A percentile compares a stretch with the other conserved stretches of the same genome.
Conservation (phyloP, 1,284 basidiomycete species). For the Amylostereum chailletii region DNA sequence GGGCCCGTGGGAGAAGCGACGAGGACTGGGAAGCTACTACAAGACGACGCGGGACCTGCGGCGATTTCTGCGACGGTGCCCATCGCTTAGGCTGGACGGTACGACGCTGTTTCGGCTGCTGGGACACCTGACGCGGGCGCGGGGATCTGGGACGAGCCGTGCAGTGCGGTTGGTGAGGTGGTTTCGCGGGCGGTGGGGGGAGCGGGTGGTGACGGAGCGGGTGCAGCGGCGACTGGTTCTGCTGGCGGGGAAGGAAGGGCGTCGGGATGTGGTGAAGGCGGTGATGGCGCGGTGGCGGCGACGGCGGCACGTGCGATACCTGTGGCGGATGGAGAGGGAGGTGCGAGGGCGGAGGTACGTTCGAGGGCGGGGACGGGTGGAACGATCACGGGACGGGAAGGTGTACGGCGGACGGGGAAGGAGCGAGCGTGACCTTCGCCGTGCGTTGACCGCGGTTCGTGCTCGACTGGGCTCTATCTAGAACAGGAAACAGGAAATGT, state of each 20-base stretch:
- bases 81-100: constrained; percentile 40
- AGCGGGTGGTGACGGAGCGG: constrained; percentile 38
- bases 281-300: constrained; percentile 19
- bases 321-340: background rate
- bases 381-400: no score
- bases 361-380: no score
- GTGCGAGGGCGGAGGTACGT: no score
- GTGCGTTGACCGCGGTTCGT: no score
- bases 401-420: no score
- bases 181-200: constrained; percentile 49
- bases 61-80: constrained; percentile 36
- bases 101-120: constrained; percentile 56
- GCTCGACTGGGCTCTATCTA: no score
- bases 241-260: constrained; percentile 54
- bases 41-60: constrained; percentile 27
- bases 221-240: constrained; percentile 49
- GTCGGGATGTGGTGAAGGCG: constrained; percentile 36
- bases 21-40: constrained; percentile 18
- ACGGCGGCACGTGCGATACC: background rate
- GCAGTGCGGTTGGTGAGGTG: constrained; percentile 32
- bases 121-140: constrained; percentile 34
- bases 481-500: no score
- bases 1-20: constrained; percentile 9
- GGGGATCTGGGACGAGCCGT: constrained; percentile 37
- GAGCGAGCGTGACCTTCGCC: no score